Percentiles rank a stretch among this genome's conserved stretches.
These are phyloP conservation scores for Canavalia ensiformis DNA, from an alignment of 306 rosid genomes.

Conservation along the genomic window DNA sequence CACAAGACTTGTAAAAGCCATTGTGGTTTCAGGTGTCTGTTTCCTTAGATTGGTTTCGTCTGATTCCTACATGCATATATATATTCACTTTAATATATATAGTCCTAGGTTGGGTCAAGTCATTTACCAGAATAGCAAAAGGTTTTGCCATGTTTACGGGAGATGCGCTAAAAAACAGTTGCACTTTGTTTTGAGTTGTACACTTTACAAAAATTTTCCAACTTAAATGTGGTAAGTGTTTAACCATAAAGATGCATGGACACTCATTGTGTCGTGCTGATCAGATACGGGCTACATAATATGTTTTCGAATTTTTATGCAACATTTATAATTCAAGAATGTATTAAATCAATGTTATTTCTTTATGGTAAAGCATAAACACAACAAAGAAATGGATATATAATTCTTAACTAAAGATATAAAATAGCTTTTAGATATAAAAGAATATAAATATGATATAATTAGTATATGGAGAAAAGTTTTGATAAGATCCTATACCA, in stretches of 20 bases:
- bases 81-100: neutral
- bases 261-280: neutral
- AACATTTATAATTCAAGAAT: too few species aligned
- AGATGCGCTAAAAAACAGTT: neutral
- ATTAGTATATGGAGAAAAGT: too few species aligned
- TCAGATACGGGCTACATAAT: too few species aligned
- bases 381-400: too few species aligned
- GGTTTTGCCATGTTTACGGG: neutral
- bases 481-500: too few species aligned
- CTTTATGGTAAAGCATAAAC: too few species aligned
- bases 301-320: too few species aligned
- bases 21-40: constrained; percentile 7
- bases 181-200: neutral
- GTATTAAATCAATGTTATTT: too few species aligned
- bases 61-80: neutral
- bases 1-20: constrained; percentile 31
- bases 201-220: neutral
- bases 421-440: too few species aligned
- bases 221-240: neutral
- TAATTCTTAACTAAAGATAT: too few species aligned
- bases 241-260: neutral
- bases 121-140: constrained; percentile 27
- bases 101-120: too few species aligned
- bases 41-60: neutral
- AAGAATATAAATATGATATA: too few species aligned